These are phyloP conservation scores for Phytophthora ramorum DNA, from an alignment of 352 stramenopile species.

Conservation along the genomic window DNA sequence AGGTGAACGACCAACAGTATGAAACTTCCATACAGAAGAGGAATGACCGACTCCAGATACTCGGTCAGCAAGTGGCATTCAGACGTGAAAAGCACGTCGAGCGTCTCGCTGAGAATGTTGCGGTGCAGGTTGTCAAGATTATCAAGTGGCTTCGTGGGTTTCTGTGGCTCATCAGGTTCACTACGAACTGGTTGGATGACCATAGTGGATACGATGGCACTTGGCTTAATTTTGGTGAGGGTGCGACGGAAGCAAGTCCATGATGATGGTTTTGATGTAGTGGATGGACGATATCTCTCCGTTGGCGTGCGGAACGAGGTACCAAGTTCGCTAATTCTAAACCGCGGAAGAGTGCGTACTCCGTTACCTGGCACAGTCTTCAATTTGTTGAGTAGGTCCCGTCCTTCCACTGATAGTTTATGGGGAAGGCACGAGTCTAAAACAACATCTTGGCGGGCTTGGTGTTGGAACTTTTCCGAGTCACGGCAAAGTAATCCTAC, in stretches of 20 bases:
- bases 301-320: neutral
- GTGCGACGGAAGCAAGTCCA: neutral
- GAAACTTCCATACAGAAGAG: conserved; percentile 36
- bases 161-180: neutral
- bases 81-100: conserved; percentile 34
- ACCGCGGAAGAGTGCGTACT: conserved; percentile 5
- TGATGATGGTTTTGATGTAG: neutral
- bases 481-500: conserved; percentile 9
- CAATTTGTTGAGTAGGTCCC: conserved; percentile 17
- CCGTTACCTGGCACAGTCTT: conserved; percentile 15
- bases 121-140: neutral
- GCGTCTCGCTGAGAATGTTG: conserved; percentile 26
- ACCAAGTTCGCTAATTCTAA: neutral
- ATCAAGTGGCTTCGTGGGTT: neutral
- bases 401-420: conserved; percentile 12
- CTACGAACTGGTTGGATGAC: neutral
- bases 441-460: neutral
- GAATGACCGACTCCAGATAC: conserved; percentile 51
- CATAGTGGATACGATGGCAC: neutral
- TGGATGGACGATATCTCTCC: neutral
- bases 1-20: conserved; percentile 33
- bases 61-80: conserved; percentile 49
- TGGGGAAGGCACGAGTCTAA: conserved; percentile 6
- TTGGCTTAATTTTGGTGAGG: conserved; percentile 8
- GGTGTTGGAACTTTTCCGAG: conserved; percentile 1